Base-by-base conservation (phyloP, 192 early-diverging fungal genomes). In the Coemansia umbellata region DNA sequence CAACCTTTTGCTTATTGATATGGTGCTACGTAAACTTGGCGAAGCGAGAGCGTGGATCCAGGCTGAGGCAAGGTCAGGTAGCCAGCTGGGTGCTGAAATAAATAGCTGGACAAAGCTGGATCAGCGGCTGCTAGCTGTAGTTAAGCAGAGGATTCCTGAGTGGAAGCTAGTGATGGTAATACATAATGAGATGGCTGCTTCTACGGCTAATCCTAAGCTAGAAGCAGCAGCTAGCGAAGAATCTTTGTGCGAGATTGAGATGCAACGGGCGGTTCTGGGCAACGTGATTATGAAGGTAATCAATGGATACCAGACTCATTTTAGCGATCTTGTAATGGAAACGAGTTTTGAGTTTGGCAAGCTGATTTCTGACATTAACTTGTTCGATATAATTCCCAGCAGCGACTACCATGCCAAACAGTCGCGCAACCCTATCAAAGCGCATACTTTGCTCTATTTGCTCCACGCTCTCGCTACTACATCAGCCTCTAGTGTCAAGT, bases 211-310 rank as follows among this genome's bases (percentile, higher is more conserved):
- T 40, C 23, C 39, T 37, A 11, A 1, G 13, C 13, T n/a, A 13
- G 23, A 37, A 14, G 27, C 49, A 5, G 23, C 19, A 1, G 43
- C 23, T 2, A 50, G 30, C 37, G 50, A 50, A 6, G 57, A 36
- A 2, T 7, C 24, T n/a, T 15, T 47, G 19, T 39, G 45, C 3
- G 63, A 66, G 37, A 10, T 31, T 14, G 45, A 58, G 30, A 43
- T 43, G 26, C 63, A 58, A 24, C 61, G 50, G 5, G 57, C 58
- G 9, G 31, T 76, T 42, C 26, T 69, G 19, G 26, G 44, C 44
- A 55, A 49, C n/a, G 65, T 56, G 14, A 31, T 76, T 36, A 55
- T 69, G 66, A 62, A 67, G n/a, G 62, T 76, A 32, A 58, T 69
- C 21, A 21, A 50, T 31, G 73, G 62, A 4, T 69, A 69, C 55